Evolutionary conservation across 768 basidiomycete species (phyloP), one percentile per base, ranked within the genome.

Genomic region (Leccinum aurantiacum): DNA sequence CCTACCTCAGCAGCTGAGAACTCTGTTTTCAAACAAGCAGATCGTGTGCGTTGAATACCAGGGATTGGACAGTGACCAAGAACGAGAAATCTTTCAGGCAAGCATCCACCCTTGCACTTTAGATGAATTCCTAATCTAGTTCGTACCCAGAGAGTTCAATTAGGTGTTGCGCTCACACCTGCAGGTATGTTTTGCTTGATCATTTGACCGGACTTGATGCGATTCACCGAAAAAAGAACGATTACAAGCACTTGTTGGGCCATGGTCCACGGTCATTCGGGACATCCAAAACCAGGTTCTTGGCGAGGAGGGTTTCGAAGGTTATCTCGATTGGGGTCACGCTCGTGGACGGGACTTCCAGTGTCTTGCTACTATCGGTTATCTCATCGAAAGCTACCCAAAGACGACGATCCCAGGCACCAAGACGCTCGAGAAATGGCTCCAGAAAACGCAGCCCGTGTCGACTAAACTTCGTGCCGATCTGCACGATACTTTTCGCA

Each of bases 61-160:
- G 3, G 76, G 77, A 17, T 67, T 88, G 46, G 75, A 71, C 0
- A 69, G 69, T 7, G 79, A 83, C 53, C 80, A 83, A 66, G 90
- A 89, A 63, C 79, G 87, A 29, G 88, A 88, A 65, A 84, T 88
- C 25, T 91, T 88, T 62, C 79, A 83, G 75, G 84, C 77, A 62
- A 46, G 76, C 60, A 35, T 56, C 11, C 27, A 41, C 19, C 13
- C 48, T 53, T 27, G 17, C 14, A 38, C 33, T 3, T 54, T 35
- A 5, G 14, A 49, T 38, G 13, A 41, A 14, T 59, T 37, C 37
- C 56, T 57, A 60, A 35, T 48, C 24, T 47, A 13, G 17, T 53
- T 53, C 19, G 17, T 31, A 41, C 22, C 56, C 48, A 83, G 82
- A 78, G 82, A 48, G 82, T 84, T 35, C 82, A 84, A 65, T 63